phyloP scores from a whole-genome alignment of 2,329 filamentous ascomycete genomes.

The Arachnomyces sp. region DNA sequence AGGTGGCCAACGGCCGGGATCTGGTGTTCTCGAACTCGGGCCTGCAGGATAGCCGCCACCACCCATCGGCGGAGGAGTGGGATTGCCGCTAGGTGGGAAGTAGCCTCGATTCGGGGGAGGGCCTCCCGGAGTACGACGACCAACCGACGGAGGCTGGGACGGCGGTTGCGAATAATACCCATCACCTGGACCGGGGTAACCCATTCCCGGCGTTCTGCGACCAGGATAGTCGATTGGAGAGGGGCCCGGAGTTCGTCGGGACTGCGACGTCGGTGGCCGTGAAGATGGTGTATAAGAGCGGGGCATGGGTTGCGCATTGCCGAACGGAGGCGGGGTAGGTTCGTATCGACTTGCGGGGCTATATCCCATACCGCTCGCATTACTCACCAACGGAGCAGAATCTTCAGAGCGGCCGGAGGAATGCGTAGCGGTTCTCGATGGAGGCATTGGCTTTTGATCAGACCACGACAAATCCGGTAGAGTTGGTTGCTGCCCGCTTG shows the following conservation, averaged over 20 bases:
- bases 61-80: constrained; percentile 6
- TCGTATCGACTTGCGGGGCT: constrained; percentile 25
- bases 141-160: constrained; percentile 9
- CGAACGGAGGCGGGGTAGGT: constrained; percentile 6
- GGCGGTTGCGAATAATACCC: constrained; percentile 11
- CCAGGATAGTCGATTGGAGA: constrained; percentile 1
- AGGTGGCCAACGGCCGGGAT: constrained; percentile 3
- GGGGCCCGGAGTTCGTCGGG: constrained; percentile 19
- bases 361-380: constrained; percentile 9
- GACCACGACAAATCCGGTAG: constrained; percentile 35
- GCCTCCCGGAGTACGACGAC: constrained; percentile 10
- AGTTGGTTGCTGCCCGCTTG: constrained; percentile 21
- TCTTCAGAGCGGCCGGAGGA: constrained; percentile 45
- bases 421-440: constrained; percentile 37
- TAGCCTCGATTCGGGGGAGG: constrained; percentile 13
- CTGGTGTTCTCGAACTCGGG: constrained; percentile 6
- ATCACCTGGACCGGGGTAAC: constrained; percentile 2
- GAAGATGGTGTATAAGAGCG: constrained; percentile 18
- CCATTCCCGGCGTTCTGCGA: not conserved
- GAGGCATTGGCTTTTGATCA: constrained; percentile 31
- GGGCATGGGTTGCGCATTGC: constrained; percentile 11
- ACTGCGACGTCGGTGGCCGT: constrained; percentile 13
- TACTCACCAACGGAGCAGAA: constrained; percentile 40
- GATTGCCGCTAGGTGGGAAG: constrained; percentile 8
- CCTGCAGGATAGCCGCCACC: constrained; percentile 9